Percentiles rank a stretch among this genome's conserved stretches.
These are phyloP conservation scores for Sicyos edulis DNA, from an alignment of 306 rosid species.

Conservation along the genomic window DNA sequence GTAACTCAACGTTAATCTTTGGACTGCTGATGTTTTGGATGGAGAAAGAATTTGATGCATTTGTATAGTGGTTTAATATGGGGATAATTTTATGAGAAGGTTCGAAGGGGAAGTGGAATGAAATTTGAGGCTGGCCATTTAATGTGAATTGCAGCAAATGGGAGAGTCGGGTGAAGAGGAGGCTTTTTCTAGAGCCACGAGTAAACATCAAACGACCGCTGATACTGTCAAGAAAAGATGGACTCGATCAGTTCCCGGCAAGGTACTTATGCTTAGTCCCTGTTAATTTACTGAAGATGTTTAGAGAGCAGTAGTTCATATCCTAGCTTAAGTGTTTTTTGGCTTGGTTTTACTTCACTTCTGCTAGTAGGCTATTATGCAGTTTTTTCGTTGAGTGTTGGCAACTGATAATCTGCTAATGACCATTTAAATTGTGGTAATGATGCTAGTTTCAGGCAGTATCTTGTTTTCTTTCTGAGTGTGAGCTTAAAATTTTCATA, in stretches of 20 bases:
- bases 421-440: neutral
- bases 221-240: constrained; percentile 28
- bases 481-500: neutral
- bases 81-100: neutral
- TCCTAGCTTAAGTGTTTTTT: constrained; percentile 5
- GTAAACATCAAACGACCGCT: constrained; percentile 16
- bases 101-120: neutral
- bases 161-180: constrained; percentile 36
- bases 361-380: neutral
- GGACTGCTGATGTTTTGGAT: neutral
- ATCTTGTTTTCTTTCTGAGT: neutral
- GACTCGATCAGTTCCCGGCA: constrained; percentile 27
- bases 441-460: constrained; percentile 4
- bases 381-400: neutral
- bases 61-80: neutral
- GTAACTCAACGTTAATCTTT: neutral
- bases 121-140: neutral
- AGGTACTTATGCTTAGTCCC: constrained; percentile 29
- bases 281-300: neutral
- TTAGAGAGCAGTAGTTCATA: neutral
- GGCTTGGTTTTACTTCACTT: constrained; percentile 1
- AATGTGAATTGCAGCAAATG: constrained; percentile 29
- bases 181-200: constrained; percentile 25
- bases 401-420: neutral
- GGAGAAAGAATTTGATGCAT: constrained; percentile 2